These are phyloP conservation scores for Zarea fungicola DNA, from an alignment of 2,329 filamentous ascomycete genomes.

Conservation along the genomic window DNA sequence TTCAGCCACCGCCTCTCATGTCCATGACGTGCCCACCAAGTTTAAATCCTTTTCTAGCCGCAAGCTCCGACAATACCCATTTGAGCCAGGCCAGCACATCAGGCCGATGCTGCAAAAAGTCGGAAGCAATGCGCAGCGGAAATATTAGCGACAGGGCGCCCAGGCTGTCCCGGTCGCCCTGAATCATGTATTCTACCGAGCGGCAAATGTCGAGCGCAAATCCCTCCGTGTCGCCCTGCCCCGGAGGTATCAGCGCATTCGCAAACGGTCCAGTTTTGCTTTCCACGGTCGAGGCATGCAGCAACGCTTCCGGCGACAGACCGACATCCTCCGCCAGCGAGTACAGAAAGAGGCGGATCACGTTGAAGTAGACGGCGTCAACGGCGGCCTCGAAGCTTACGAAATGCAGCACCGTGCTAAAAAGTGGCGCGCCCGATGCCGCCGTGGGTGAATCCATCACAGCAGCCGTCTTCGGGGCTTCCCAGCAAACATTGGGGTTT, in stretches of 20 bases:
- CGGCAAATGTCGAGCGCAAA: neutral
- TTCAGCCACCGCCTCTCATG: neutral
- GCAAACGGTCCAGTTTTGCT: neutral
- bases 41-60: neutral
- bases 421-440: neutral
- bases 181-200: conserved; percentile 2
- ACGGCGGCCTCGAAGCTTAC: neutral
- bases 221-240: neutral
- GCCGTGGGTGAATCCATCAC: neutral
- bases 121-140: neutral
- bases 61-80: neutral
- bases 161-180: neutral
- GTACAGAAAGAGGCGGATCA: neutral
- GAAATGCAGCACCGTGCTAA: neutral
- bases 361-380: conserved; percentile 1
- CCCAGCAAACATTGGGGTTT: conserved; percentile 1
- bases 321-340: neutral
- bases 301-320: neutral
- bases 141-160: neutral
- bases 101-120: neutral
- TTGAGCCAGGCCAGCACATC: neutral
- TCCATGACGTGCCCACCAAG: neutral
- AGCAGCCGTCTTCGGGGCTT: neutral
- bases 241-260: neutral
- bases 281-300: neutral